Evolutionary conservation across 148 eudicot species (phyloP).

Genomic region (Dianthus caryophyllus): DNA sequence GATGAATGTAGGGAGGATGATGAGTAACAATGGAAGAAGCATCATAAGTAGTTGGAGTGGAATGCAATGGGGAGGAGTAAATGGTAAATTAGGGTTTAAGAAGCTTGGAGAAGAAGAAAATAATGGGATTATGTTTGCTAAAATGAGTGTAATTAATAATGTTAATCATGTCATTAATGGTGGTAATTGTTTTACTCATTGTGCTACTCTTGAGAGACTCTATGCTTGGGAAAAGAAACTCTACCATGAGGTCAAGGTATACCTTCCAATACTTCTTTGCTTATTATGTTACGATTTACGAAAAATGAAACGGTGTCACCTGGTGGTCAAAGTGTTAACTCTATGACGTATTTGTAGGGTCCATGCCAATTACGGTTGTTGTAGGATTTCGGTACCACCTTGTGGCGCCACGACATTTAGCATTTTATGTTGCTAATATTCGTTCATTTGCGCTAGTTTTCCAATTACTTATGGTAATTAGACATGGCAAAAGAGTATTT

Average conservation of each 20-base stretch:
- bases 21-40: constrained; percentile 50
- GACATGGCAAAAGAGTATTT: too few relatives aligned
- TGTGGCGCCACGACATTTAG: too few relatives aligned
- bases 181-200: constrained; percentile 41
- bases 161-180: neutral
- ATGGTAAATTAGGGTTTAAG: constrained; percentile 37
- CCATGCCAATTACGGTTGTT: too few relatives aligned
- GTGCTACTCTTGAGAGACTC: constrained; percentile 80
- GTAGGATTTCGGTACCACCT: too few relatives aligned
- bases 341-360: too few relatives aligned
- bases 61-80: constrained; percentile 46
- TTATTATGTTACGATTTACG: too few relatives aligned
- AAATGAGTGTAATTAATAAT: constrained; percentile 16
- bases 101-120: constrained; percentile 43
- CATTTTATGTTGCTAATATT: too few relatives aligned
- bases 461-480: too few relatives aligned
- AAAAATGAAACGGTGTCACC: too few relatives aligned
- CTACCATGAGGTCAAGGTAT: constrained; percentile 82
- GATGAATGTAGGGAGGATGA: constrained; percentile 41
- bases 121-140: constrained; percentile 29
- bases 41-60: constrained; percentile 42
- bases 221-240: constrained; percentile 97
- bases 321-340: too few relatives aligned
- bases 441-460: too few relatives aligned
- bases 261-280: neutral